Base-by-base conservation (phyloP, 257 asterid species). In the Lycium ferocissimum region DNA sequence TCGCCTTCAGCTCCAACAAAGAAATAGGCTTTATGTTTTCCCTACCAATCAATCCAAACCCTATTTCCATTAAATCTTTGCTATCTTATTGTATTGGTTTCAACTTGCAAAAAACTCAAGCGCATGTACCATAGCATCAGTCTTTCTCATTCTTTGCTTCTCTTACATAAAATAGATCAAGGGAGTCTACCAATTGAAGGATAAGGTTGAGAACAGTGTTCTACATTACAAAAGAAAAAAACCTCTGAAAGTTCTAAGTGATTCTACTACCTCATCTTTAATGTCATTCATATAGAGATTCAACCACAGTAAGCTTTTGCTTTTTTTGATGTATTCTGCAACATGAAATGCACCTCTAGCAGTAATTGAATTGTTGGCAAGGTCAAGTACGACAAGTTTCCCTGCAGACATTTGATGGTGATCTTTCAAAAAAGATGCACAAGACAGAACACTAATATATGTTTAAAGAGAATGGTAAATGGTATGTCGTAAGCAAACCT, bases 201-300 rank as follows among this genome's bases (percentile, higher is more conserved):
- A 69, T 18, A 33, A 69, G 70, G 7, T 33, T 22, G 38, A 70
- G 33, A 17, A 70, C 6, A 40, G 78, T 15, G 78, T 70, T 20
- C 8, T 4, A 70, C 35, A 40, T 15, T 4, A 70, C 35, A 40
- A 40, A 17, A 54, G 33, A 15, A 38, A 18, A 40, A 45, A 57
- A 26, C 18, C 10, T 61, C 37, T 59, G 53, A 47, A 79, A 65
- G 62, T 49, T 49, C 5, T 49, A 51, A 22, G 45, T 75, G 81
- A 56, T 75, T 49, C 18, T 38, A 58, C 47, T 90, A 94, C 99
- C 98, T 95, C 98, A 88, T 97, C 99, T 88, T 87, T 85, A 70
- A 95, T 95, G 89, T 97, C 98, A 85, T 97, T 97, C 98, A 94
- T 97, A 89, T 93, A 97, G 85, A 97, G 95, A 87, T 85, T 97